Evolutionary conservation across 345 rosid genomes (phyloP), one percentile per base, ranked within the genome.

Genomic region (Acer saccharum): DNA sequence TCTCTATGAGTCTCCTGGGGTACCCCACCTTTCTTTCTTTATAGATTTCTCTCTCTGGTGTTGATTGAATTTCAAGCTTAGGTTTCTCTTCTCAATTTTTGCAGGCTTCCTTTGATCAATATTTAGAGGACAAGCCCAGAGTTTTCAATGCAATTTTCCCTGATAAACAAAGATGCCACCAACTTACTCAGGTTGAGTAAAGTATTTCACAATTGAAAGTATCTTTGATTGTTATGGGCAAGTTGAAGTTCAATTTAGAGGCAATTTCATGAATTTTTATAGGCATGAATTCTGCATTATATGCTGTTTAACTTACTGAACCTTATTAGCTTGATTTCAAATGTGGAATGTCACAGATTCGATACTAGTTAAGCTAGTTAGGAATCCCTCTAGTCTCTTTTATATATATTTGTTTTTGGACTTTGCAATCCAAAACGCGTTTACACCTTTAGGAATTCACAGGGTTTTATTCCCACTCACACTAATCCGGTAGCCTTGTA

Each of bases 1-100:
- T 63, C 91, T 95, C 62, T 78, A 87, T 69, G 99, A 95, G 81
- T 74, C 92, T 83, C 94, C 97, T 70, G 98, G 93, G 92, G 98
- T 89, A 82, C 69, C 68, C 72, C 39, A 4, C 39, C 32, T 27
- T 78, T 18, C 74, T 35, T 14, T 55, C 11, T 44, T 69, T n/a
- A 43, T 10, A 46, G 2, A 46, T 32, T 43, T 73, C 7, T 73
- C 35, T 71, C 44, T 41, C 8, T 41, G 10, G 20, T 61, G 32
- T 70, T 32, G 29, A 50, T 57, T 65, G 50, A 18, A 32, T 32
- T 32, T 32, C 35, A 32, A 10, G 67, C 9, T 60, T 75, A 69
- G 1, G 21, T 12, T 75, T 41, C 8, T 69, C 64, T 75, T 41
- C 8, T 69, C 64, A 7, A 5, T 23, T 39, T 73, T 55, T 78